phyloP scores from a whole-genome alignment of 2,329 filamentous ascomycete species.

The Stromatinia cepivora region DNA sequence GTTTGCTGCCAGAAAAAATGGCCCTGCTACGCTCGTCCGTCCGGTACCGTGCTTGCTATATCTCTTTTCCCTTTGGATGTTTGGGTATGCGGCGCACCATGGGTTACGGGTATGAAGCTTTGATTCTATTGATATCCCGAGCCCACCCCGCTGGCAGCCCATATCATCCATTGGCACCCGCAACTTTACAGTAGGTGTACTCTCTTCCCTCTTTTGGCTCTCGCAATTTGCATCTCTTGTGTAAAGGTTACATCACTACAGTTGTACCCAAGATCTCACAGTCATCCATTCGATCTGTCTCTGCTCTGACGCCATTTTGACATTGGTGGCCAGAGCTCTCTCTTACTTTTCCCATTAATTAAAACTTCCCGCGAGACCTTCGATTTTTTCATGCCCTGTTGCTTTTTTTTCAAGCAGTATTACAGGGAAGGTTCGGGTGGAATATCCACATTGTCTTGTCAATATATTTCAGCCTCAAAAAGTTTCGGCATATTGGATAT shows the following conservation, averaged over 20 bases:
- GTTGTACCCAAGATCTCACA: slow-evolving; percentile 11
- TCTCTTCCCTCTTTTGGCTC: neutral
- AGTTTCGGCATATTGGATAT: slow-evolving; percentile 12
- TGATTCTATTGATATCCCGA: slow-evolving; percentile 14
- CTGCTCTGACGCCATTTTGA: slow-evolving; percentile 18
- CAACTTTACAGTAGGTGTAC: neutral
- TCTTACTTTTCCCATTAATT: slow-evolving; percentile 31
- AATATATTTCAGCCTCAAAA: slow-evolving; percentile 21
- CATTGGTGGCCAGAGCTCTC: slow-evolving; percentile 34
- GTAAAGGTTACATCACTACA: slow-evolving; percentile 1
- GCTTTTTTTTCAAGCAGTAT: slow-evolving; percentile 27
- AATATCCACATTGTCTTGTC: slow-evolving; percentile 11
- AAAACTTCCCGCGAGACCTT: slow-evolving; percentile 23
- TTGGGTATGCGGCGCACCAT: slow-evolving; percentile 15
- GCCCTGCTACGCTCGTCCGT: neutral
- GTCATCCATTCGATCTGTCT: slow-evolving; percentile 12
- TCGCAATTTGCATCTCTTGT: slow-evolving; percentile 7
- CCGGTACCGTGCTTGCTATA: neutral
- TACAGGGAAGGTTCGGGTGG: slow-evolving; percentile 17
- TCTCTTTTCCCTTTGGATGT: slow-evolving; percentile 3
- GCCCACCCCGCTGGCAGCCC: slow-evolving; percentile 5
- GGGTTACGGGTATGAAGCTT: slow-evolving; percentile 17
- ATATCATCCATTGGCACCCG: slow-evolving; percentile 1
- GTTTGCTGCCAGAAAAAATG: neutral
- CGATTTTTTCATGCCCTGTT: slow-evolving; percentile 21